Percentiles rank a stretch among this genome's conserved stretches.
phyloP scores from a whole-genome alignment of 768 basidiomycete genomes.

The Xerocomellus dryophilus region DNA sequence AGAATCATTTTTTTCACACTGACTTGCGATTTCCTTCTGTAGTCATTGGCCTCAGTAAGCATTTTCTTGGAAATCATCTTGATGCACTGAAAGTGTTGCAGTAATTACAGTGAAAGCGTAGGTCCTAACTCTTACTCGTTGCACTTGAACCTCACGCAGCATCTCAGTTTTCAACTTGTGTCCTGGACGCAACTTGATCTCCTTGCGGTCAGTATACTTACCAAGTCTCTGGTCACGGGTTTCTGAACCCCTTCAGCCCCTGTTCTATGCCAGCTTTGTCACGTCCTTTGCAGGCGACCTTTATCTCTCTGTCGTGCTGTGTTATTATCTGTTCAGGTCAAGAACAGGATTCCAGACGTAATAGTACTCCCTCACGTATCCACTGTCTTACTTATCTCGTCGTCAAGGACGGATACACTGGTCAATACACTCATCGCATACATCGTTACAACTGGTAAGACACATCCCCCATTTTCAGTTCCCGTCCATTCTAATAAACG shows the following conservation, averaged over 20 bases:
- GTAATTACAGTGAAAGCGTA: constrained; percentile 55
- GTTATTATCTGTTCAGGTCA: constrained; percentile 45
- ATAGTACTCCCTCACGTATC: background rate
- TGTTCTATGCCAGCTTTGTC: constrained; percentile 53
- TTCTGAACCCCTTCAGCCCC: constrained; percentile 30
- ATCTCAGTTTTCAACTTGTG: constrained; percentile 37
- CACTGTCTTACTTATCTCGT: background rate
- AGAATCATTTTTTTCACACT: background rate
- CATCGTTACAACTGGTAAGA: constrained; percentile 52
- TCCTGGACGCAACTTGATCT: constrained; percentile 38
- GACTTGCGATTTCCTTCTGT: background rate
- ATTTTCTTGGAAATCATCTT: background rate
- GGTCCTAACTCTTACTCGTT: constrained; percentile 11
- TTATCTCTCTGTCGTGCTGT: constrained; percentile 48
- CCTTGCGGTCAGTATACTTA: constrained; percentile 35
- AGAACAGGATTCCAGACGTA: constrained; percentile 53
- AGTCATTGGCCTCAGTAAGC: constrained; percentile 16
- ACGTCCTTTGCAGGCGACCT: constrained; percentile 49
- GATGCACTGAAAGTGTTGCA: constrained; percentile 18
- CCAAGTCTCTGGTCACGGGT: background rate
- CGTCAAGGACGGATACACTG: constrained; percentile 47
- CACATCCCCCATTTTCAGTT: constrained; percentile 13
- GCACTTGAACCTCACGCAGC: background rate
- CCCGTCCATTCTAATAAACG: background rate
- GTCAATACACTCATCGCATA: constrained; percentile 49